phyloP scores from a whole-genome alignment of 225 moss, liverwort and hornwort genomes.

The Neckera pumila region DNA sequence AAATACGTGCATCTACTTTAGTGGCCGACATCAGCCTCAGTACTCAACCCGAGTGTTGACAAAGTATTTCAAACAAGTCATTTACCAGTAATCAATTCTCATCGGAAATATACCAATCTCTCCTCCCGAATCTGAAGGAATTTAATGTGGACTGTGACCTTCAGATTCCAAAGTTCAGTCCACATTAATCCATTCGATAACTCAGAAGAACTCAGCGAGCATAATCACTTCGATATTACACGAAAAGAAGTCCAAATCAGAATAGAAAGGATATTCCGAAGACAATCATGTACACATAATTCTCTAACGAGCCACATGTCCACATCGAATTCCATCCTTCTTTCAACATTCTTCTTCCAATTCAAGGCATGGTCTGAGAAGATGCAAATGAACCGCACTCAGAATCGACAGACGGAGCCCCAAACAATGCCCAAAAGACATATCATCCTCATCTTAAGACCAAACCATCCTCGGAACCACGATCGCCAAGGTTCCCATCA shows the following conservation, averaged over 20 bases:
- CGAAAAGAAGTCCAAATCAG: background rate
- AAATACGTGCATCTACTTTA: no score
- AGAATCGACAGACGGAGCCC: background rate
- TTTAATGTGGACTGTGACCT: no score
- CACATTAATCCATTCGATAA: no score
- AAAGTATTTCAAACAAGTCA: background rate
- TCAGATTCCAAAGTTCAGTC: no score
- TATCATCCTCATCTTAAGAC: no score
- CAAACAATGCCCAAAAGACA: background rate
- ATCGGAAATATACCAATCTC: background rate
- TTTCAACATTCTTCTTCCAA: background rate
- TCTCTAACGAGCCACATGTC: background rate
- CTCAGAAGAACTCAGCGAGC: background rate
- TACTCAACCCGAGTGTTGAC: background rate
- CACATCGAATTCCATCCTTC: background rate
- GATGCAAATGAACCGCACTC: background rate
- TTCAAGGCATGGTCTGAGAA: background rate
- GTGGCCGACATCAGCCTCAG: no score
- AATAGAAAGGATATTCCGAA: background rate
- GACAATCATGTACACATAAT: background rate
- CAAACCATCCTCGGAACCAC: background rate
- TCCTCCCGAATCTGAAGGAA: background rate
- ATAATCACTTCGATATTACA: background rate
- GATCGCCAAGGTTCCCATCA: no score
- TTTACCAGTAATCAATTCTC: background rate